Evolutionary conservation across 331 rosid genomes (phyloP).

Genomic region (Cydonia oblonga): DNA sequence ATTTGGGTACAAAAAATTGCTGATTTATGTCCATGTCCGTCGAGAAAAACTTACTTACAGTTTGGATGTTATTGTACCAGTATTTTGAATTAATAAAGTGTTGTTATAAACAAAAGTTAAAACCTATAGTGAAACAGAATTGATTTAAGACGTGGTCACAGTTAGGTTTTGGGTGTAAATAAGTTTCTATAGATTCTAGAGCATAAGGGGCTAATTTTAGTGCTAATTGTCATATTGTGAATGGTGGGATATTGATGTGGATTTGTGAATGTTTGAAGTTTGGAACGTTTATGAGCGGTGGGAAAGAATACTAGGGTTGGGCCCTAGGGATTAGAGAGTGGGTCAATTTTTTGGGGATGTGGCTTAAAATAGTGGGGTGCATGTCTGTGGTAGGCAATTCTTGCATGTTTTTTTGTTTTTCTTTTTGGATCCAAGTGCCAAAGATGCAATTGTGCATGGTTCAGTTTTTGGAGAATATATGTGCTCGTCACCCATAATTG

Average conservation of each 20-base stretch:
- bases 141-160: too few species aligned
- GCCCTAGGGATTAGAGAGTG: background rate
- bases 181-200: too few species aligned
- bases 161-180: too few species aligned
- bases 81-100: too few species aligned
- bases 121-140: too few species aligned
- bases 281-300: background rate
- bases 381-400: background rate
- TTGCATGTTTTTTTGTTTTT: background rate
- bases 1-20: background rate
- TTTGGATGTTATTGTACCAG: too few species aligned
- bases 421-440: background rate
- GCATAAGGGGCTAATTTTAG: background rate
- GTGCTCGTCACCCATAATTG: too few species aligned
- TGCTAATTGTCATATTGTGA: background rate
- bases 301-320: background rate
- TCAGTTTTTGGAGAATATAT: too few species aligned
- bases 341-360: background rate
- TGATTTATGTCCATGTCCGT: background rate
- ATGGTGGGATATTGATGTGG: background rate
- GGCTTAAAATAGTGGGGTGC: background rate
- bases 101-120: too few species aligned
- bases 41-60: background rate
- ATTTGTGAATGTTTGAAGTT: background rate
- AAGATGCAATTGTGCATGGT: too few species aligned